Base-by-base conservation (phyloP, 1,139 yeast genomes). In the Scheffersomyces parashehatae region DNA sequence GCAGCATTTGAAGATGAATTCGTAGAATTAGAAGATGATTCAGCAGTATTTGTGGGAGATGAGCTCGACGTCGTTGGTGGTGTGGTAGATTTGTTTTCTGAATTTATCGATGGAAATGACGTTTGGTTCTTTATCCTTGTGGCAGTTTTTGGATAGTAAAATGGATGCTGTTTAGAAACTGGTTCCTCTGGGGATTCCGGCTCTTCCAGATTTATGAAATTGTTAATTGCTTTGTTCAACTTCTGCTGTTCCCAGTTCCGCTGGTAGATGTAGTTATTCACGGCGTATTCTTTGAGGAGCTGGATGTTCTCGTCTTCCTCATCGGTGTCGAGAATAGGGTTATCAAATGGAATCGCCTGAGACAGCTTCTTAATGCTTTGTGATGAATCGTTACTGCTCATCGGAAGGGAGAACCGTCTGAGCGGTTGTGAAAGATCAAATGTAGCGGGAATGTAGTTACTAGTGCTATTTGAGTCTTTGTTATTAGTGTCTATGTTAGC, bases 391-490 rank as follows among this genome's bases (percentile, higher is more conserved):
- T 39, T 38, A 15, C 38, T 40, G 12, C 51, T 53, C 30, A 40
- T 38, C 4, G 66, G 66, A 5, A 54, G 49, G 11, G 66, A 62
- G 42, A 57, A 58, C 29, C 73, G 54, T 30, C 74, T 51, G 4
- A 68, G 56, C 15, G 74, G 70, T 42, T 65, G 65, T 33, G 64
- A 58, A n/a, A 73, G 54, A 46, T 73, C 78, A 49, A 68, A 71
- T 8, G 55, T 59, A 1, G 79, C 79, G 0, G 79, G 79, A n/a
- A 55, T 54, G 49, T 73, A 73, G 26, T 53, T 46, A 3, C 44
- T 44, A 12, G 42, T 33, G 7, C 26, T 35, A 28, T 38, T 40
- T 7, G 16, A 15, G 12, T 12, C 14, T 24, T 14, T 28, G n/a
- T 31, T 38, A 8, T 20, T 28, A n/a, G 40, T 31, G 16, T 16